These are phyloP conservation scores for Typha latifolia DNA, from an alignment of 176 grass and related monocot species.

Conservation along the genomic window DNA sequence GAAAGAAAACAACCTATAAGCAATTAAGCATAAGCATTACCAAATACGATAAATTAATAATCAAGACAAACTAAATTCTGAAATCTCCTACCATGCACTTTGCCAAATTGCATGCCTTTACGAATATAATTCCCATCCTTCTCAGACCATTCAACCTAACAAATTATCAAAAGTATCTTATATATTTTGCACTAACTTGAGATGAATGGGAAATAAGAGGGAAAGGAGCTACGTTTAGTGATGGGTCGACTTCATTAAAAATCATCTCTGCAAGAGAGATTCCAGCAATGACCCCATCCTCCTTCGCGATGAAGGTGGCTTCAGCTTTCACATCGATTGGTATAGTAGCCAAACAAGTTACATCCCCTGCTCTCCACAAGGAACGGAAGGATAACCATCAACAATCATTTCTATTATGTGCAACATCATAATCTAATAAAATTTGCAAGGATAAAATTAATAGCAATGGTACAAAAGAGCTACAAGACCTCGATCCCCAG, in stretches of 20 bases:
- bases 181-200: slow-evolving; percentile 12
- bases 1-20: slow-evolving; percentile 7
- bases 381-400: background rate
- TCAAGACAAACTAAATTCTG: background rate
- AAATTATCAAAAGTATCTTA: slow-evolving; percentile 1
- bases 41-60: background rate
- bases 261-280: slow-evolving; percentile 89
- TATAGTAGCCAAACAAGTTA: slow-evolving; percentile 90
- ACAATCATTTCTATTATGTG: background rate
- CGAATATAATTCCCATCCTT: slow-evolving; percentile 56
- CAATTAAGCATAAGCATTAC: background rate
- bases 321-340: slow-evolving; percentile 66
- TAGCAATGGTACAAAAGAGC: background rate
- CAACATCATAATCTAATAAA: background rate
- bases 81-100: slow-evolving; percentile 62
- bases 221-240: slow-evolving; percentile 46
- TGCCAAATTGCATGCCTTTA: slow-evolving; percentile 88
- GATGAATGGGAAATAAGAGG: background rate
- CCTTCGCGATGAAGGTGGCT: slow-evolving; percentile 91
- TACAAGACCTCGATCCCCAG: slow-evolving; percentile 59
- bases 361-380: slow-evolving; percentile 51
- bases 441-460: background rate
- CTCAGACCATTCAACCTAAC: slow-evolving; percentile 76
- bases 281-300: slow-evolving; percentile 73
- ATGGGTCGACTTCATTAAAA: slow-evolving; percentile 76